Evolutionary conservation across 495 filamentous ascomycete species (phyloP), one percentile per base, ranked within the genome.

Genomic region (Tricharina praecox): DNA sequence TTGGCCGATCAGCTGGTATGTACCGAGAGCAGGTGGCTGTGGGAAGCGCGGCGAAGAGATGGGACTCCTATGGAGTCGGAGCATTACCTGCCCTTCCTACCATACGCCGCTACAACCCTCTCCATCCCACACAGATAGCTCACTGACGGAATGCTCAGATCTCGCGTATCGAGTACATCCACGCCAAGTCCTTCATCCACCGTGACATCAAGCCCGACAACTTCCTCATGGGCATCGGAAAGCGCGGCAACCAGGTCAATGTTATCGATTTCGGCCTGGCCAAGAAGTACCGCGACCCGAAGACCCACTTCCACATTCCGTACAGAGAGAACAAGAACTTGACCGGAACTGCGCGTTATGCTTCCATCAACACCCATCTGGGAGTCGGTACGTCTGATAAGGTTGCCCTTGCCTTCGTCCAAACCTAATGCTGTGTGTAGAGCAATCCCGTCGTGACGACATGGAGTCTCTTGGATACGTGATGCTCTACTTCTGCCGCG

Each of bases 291-390:
- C 81, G 90, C 54, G 90, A 99, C 72, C 90, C 90, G 38, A 99
- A 99, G 79, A 96, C 90, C 41, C 90, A 99, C 69, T 99, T 99
- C 71, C 90, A 99, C 67, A 99, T 99, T 53, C 90, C 90, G 21
- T 99, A 99, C 72, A 78, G 90, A 67, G 90, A 99, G 85, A 99
- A 99, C 77, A 99, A 99, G 82, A 99, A 99, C 75, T 72, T 99
- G 68, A 99, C 90, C 26, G 90, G 90, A 61, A 99, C 90, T 60
- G 90, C 90, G 53, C 92, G 90, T 66, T 99, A 99, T 70, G 90
- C 90, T 52, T 93, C 84, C 56, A 99, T 99, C 70, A 99, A 99
- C 71, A 99, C 90, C 32, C 90, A 99, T 63, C 70, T 99, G 56
- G 90, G 90, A 64, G 90, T 99, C 56, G 78, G 78, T 80, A 74